Evolutionary conservation across 768 basidiomycete genomes (phyloP), one percentile per base, ranked within the genome.

Genomic region (Mycena venus): DNA sequence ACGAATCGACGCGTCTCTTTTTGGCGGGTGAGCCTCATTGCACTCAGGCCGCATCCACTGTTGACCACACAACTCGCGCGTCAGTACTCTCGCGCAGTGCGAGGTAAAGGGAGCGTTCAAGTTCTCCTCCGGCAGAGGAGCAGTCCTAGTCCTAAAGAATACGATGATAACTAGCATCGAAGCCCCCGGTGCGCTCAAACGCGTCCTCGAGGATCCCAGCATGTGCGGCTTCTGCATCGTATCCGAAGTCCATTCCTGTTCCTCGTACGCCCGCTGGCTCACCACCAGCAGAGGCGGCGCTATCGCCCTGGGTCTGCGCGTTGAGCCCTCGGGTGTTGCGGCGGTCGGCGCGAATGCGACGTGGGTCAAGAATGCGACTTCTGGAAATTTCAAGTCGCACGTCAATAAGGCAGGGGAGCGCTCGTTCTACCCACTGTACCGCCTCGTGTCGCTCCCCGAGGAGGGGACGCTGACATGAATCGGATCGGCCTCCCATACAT

Each of bases 211-310:
- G 14, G 81, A 79, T 32, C 44, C 78, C 5, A 70, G 47, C 8
- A 78, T 82, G 66, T 78, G 78, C 36, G 79, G 72, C 27, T 56
- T 64, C 36, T 82, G 83, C 47, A 65, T 84, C 59, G 82, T 84
- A 17, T 83, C 84, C 25, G 81, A 83, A 64, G 81, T 82, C 15
- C 83, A 84, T 66, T 72, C 72, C 5, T 83, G 82, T 73, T 78
- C 82, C 1, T 82, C 84, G 8, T 84, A 82, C 72, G 82, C 82
- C 11, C 81, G 82, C 10, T 77, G 78, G 56, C 79, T 83, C 21
- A 73, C 80, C 5, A 58, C 79, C 0, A 34, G 75, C 23, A 68
- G n/a, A 3, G 74, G 72, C 17, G 72, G 67, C 44, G 78, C 76
- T 21, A 60, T 84, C 23, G 80, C 80, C 11, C 65, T 84, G 21